phyloP scores from a whole-genome alignment of 441 rosid genomes.

The Populus tomentosa region DNA sequence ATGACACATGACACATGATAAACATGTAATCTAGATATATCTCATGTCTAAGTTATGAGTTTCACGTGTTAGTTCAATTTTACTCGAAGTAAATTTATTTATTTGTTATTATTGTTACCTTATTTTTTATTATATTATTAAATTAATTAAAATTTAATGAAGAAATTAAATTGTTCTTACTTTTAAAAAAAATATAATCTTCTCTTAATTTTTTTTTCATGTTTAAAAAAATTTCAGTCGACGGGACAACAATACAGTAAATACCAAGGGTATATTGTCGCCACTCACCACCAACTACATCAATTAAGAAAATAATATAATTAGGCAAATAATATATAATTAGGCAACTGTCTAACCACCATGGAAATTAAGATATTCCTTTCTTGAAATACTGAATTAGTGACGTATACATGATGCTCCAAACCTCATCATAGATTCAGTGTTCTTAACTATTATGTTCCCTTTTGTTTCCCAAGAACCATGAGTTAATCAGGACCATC shows the following conservation, averaged over 20 bases:
- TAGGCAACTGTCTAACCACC: not conserved
- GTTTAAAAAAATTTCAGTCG: too few relatives aligned
- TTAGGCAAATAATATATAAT: not conserved
- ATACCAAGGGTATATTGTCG: not conserved
- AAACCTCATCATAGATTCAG: not conserved
- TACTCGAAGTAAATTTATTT: too few relatives aligned
- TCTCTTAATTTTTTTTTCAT: too few relatives aligned
- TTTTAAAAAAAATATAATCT: too few relatives aligned
- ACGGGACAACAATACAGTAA: too few relatives aligned
- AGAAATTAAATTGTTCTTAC: too few relatives aligned
- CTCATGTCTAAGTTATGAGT: rapidly evolving
- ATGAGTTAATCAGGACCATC: not conserved
- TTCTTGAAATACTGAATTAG: not conserved
- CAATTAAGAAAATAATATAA: not conserved
- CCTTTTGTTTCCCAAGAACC: not conserved
- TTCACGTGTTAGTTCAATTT: too few relatives aligned
- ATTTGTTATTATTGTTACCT: too few relatives aligned
- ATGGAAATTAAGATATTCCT: not conserved
- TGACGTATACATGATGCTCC: not conserved
- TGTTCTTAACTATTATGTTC: not conserved
- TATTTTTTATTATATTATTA: too few relatives aligned
- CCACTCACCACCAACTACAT: not conserved
- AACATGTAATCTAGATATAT: too few relatives aligned
- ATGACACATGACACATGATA: too few relatives aligned
- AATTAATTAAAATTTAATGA: too few relatives aligned